phyloP scores from a whole-genome alignment of 73 alveolate species.

The Paramecium octaurelia region DNA sequence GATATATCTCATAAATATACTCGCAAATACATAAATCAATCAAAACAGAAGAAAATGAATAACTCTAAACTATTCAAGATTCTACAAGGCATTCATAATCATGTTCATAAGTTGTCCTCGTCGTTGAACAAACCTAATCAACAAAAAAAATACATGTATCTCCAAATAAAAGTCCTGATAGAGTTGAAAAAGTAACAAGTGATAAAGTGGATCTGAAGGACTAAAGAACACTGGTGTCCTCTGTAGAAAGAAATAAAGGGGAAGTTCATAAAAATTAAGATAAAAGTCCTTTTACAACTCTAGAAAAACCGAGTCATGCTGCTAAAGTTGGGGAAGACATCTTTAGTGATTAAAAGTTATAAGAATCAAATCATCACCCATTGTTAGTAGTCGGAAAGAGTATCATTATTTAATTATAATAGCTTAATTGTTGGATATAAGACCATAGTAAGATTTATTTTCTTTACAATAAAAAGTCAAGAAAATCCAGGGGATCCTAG shows the following conservation, averaged over 20 bases:
- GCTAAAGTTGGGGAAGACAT: neutral
- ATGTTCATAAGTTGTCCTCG: neutral
- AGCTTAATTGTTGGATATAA: conserved; percentile 16
- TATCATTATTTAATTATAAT: neutral
- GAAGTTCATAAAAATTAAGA: neutral
- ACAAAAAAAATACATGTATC: neutral
- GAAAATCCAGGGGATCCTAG: neutral
- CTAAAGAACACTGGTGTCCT: neutral
- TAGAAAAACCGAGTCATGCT: neutral
- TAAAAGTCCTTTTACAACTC: neutral
- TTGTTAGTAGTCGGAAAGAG: conserved; percentile 28
- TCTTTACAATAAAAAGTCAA: neutral
- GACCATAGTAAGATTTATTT: neutral
- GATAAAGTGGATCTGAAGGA: neutral
- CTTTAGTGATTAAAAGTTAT: neutral
- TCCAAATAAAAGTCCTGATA: neutral
- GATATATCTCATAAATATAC: neutral
- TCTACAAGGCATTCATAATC: neutral
- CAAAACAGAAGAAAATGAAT: neutral
- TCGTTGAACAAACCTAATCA: neutral
- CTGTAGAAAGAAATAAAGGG: neutral
- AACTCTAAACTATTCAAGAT: neutral
- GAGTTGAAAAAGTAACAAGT: neutral
- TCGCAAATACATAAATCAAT: neutral
- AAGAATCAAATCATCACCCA: neutral